A percentile compares a stretch with the other conserved stretches of the same genome.
Conservation (phyloP, 2,329 filamentous ascomycete genomes). For the Achaetomium macrosporum region DNA sequence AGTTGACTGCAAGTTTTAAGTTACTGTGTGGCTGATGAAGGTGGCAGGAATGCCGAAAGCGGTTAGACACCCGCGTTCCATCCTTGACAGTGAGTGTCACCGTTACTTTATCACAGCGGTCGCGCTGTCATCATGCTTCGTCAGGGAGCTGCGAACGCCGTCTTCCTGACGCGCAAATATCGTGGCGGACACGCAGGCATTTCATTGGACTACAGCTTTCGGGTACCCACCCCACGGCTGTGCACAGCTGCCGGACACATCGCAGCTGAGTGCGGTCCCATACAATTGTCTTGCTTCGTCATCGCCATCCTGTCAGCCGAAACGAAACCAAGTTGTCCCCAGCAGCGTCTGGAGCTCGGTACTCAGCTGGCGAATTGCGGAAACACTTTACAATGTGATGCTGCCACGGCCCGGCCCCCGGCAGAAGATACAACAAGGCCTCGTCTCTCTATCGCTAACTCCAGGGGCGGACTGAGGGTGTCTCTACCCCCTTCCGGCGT, state of each 20-base stretch:
- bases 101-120: too few relatives aligned
- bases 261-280: background rate
- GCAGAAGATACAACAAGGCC: slow-evolving; percentile 16
- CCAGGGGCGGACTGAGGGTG: slow-evolving; percentile 21
- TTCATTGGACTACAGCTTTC: too few relatives aligned
- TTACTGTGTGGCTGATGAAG: too few relatives aligned
- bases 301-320: slow-evolving; percentile 14
- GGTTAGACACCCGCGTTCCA: too few relatives aligned
- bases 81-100: too few relatives aligned
- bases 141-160: too few relatives aligned
- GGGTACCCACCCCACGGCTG: too few relatives aligned
- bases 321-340: slow-evolving; percentile 4
- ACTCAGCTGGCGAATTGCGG: slow-evolving; percentile 13
- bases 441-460: slow-evolving; percentile 11
- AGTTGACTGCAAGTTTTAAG: too few relatives aligned
- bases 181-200: too few relatives aligned
- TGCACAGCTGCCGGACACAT: slow-evolving; percentile 2
- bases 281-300: slow-evolving; percentile 19
- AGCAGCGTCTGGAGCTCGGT: slow-evolving; percentile 5
- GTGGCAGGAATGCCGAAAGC: too few relatives aligned
- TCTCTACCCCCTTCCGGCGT: slow-evolving; percentile 35
- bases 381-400: slow-evolving; percentile 23
- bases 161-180: too few relatives aligned
- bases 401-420: slow-evolving; percentile 14
- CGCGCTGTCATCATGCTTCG: too few relatives aligned